Evolutionary conservation across 106 monocot species (phyloP), one percentile per base, ranked within the genome.

Genomic region (Apostasia shenzhenica): DNA sequence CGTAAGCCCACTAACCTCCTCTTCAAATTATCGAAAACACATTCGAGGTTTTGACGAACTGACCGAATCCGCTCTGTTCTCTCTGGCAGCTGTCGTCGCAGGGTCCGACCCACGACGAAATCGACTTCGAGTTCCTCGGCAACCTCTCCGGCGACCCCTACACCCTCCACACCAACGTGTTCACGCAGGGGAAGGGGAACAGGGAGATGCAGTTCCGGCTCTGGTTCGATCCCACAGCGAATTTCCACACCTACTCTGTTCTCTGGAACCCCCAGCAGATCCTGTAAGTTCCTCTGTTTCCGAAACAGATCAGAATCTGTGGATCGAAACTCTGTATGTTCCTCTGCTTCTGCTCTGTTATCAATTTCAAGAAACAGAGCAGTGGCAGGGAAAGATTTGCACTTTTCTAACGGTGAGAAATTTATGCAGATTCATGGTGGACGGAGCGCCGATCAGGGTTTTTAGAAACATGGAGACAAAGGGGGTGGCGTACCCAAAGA

Each of bases 81-180:
- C 26, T n/a, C 9, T 51, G 1, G 54, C 69, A 61, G 69, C 37
- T 55, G 0, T 74, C 73, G n/a, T 74, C 73, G 9, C 57, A 74
- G 39, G 73, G 73, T 14, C 47, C 73, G 2, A 48, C 47, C 4
- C 73, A 74, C 11, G 87, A 87, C 9, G 87, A 87, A 56, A 65
- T 87, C 5, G 87, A 87, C 56, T 83, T 87, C 43, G 83, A 87
- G 78, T 87, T 87, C 72, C 59, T 87, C 11, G 83, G 87, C 38
- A 87, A 87, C 52, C 41, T 73, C 7, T 71, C 60, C 13, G 83
- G 87, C 8, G 68, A 83, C 9, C 83, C 87, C 5, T 81, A 87
- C 60, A 87, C 83, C n/a, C 66, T 87, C 2, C 87, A 87, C 66
- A 87, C 87, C 42, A 87, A 87, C 51, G 81, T 87, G 50, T 87